phyloP scores from a whole-genome alignment of 306 rosid species.

The Casuarina cunninghamiana region DNA sequence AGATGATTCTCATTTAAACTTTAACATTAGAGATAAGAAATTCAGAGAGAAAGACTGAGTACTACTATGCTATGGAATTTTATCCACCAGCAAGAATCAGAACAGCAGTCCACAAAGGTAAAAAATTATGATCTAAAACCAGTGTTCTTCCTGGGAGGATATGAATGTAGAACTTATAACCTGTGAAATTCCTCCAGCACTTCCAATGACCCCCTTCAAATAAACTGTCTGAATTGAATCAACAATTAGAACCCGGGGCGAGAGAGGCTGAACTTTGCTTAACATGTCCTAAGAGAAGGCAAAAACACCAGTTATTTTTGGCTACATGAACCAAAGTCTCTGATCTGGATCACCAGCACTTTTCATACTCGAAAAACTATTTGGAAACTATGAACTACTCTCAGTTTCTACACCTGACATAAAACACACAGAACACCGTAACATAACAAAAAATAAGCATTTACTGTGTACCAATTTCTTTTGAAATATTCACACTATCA shows the following conservation, averaged over 20 bases:
- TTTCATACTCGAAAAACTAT: background rate
- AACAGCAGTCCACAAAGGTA: constrained; percentile 10
- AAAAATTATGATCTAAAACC: constrained; percentile 20
- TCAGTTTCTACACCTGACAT: background rate
- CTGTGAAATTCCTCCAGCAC: constrained; percentile 77
- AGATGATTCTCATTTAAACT: background rate
- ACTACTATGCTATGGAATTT: background rate
- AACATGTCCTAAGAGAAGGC: constrained; percentile 71
- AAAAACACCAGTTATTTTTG: constrained; percentile 21
- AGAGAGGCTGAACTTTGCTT: constrained; percentile 54
- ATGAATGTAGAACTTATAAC: constrained; percentile 36
- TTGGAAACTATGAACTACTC: background rate
- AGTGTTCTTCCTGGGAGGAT: background rate
- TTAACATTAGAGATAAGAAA: constrained; percentile 8
- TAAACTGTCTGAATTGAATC: constrained; percentile 95
- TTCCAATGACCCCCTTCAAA: constrained; percentile 66
- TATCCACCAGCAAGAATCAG: constrained; percentile 11
- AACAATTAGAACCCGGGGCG: constrained; percentile 70
- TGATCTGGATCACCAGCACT: constrained; percentile 15
- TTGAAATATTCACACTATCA: background rate
- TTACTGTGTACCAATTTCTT: background rate
- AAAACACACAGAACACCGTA: background rate
- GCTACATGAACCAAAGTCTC: constrained; percentile 15
- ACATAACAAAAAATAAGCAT: background rate
- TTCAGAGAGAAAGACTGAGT: constrained; percentile 8